These are phyloP conservation scores for Pontederia crassipes DNA, from an alignment of 176 grass and related monocot species.

Conservation along the genomic window DNA sequence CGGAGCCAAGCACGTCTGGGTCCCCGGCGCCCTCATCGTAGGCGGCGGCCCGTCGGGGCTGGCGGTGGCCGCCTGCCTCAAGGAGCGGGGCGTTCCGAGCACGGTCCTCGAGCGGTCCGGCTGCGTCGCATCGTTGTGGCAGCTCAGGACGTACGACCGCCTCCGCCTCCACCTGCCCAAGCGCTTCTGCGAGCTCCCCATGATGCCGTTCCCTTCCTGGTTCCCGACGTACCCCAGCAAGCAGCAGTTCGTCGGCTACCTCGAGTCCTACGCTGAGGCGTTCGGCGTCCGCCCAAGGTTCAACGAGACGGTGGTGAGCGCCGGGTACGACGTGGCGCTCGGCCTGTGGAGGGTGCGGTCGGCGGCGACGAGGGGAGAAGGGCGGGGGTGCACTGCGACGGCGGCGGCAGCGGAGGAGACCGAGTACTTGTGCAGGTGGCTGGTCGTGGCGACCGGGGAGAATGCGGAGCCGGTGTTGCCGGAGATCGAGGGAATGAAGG, in stretches of 20 bases:
- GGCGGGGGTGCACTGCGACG: too few species aligned
- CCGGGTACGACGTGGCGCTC: constrained; percentile 33
- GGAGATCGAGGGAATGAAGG: constrained; percentile 46
- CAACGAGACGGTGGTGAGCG: constrained; percentile 39
- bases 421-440: constrained; percentile 49
- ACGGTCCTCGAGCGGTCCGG: constrained; percentile 50
- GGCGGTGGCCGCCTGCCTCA: constrained; percentile 48
- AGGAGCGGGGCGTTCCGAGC: constrained; percentile 34
- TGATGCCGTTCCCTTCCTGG: constrained; percentile 41
- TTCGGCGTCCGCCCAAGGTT: constrained; percentile 43
- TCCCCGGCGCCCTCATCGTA: constrained; percentile 42
- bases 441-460: constrained; percentile 81
- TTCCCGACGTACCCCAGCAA: constrained; percentile 58
- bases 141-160: constrained; percentile 63
- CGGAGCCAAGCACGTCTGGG: constrained; percentile 4
- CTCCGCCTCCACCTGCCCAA: constrained; percentile 77
- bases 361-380: background rate
- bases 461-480: constrained; percentile 66
- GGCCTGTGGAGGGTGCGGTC: constrained; percentile 43
- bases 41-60: constrained; percentile 70
- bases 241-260: constrained; percentile 78
- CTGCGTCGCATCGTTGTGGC: constrained; percentile 73
- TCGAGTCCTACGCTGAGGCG: constrained; percentile 37
- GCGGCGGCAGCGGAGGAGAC: constrained; percentile 14
- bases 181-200: constrained; percentile 62